Evolutionary conservation across 2,329 filamentous ascomycete genomes (phyloP).

Genomic region (Sclerotinia nivalis): DNA sequence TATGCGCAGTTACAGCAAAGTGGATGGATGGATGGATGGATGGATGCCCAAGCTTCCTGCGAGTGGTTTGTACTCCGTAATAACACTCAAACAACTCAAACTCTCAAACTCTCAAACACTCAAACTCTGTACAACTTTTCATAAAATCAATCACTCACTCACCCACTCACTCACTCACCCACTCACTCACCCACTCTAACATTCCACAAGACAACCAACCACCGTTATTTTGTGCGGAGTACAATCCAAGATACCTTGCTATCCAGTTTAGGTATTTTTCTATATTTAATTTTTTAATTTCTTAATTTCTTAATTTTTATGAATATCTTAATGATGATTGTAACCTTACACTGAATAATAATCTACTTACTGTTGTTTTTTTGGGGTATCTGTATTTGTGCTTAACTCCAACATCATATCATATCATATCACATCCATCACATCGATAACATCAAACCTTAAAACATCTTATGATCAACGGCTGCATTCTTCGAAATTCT

Average conservation of each 20-base stretch:
- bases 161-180: too few species aligned
- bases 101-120: too few species aligned
- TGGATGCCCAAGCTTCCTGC: neutral
- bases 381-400: neutral
- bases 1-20: neutral
- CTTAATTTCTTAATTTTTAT: too few species aligned
- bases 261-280: neutral
- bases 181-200: neutral
- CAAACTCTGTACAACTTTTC: too few species aligned
- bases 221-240: neutral
- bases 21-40: too few species aligned
- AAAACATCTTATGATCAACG: slow-evolving; percentile 9
- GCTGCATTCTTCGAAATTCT: slow-evolving; percentile 1
- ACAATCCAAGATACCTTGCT: neutral
- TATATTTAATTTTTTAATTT: too few species aligned
- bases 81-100: too few species aligned
- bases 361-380: neutral
- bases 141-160: too few species aligned
- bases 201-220: slow-evolving; percentile 2
- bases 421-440: neutral
- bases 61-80: too few species aligned
- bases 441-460: neutral
- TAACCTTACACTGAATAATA: neutral
- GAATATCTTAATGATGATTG: neutral
- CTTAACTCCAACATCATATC: neutral